Conservation (phyloP, 257 asterid genomes). For the Striga asiatica region DNA sequence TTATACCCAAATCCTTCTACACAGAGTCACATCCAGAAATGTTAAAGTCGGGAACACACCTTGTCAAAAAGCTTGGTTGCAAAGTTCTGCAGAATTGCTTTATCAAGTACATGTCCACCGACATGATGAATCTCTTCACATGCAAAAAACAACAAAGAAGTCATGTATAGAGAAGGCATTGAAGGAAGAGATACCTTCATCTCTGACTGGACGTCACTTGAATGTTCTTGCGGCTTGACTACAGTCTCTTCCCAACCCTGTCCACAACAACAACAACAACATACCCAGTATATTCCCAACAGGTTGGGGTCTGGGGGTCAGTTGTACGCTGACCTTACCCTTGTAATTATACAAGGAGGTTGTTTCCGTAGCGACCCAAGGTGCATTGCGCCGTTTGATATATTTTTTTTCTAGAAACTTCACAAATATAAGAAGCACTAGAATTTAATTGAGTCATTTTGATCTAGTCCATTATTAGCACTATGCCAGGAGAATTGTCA, state of each 20-base stretch:
- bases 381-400: too few species aligned
- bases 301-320: too few species aligned
- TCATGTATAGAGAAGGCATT: constrained; percentile 78
- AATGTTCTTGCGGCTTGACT: constrained; percentile 76
- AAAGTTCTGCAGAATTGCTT: constrained; percentile 68
- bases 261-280: too few species aligned
- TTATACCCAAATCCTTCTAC: neutral
- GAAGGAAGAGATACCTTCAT: constrained; percentile 90
- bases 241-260: constrained; percentile 99
- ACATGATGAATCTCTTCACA: constrained; percentile 93
- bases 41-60: constrained; percentile 40
- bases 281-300: too few species aligned
- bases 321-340: too few species aligned
- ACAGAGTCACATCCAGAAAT: constrained; percentile 1
- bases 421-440: too few species aligned
- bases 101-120: constrained; percentile 96
- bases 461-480: too few species aligned
- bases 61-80: constrained; percentile 61
- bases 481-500: too few species aligned
- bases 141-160: constrained; percentile 69
- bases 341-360: too few species aligned
- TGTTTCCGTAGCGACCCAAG: too few species aligned
- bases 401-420: too few species aligned
- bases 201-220: constrained; percentile 58
- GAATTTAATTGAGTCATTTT: too few species aligned